These are phyloP conservation scores for Carex arenaria DNA, from an alignment of 202 grass and related monocot species.

Conservation along the genomic window DNA sequence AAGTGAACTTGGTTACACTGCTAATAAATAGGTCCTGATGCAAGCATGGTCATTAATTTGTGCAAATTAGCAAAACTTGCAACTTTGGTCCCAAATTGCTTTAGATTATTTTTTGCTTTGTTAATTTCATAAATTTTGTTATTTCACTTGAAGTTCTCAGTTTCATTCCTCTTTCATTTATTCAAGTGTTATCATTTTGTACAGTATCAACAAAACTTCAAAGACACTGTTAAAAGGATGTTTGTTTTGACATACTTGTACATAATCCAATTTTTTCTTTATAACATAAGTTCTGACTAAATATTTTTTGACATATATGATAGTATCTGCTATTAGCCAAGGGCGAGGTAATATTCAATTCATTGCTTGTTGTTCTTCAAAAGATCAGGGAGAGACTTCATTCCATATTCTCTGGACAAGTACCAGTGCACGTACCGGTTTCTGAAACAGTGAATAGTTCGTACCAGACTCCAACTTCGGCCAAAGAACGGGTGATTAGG, in stretches of 20 bases:
- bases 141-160: neutral
- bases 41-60: neutral
- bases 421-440: conserved; percentile 11
- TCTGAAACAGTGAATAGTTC: conserved; percentile 18
- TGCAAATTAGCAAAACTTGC: neutral
- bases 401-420: conserved; percentile 14
- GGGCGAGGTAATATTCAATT: conserved; percentile 53
- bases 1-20: neutral
- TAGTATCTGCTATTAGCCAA: conserved; percentile 85
- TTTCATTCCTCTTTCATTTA: neutral
- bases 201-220: neutral
- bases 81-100: neutral
- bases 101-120: neutral
- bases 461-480: conserved; percentile 38
- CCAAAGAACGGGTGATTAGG: conserved; percentile 49
- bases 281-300: neutral
- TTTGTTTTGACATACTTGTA: neutral
- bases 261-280: neutral
- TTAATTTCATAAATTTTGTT: neutral
- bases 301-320: conserved; percentile 14
- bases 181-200: neutral
- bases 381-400: conserved; percentile 31
- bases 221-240: neutral
- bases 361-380: conserved; percentile 47
- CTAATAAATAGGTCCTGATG: neutral